phyloP scores from a whole-genome alignment of 2,329 filamentous ascomycete genomes.

The Aspergillus felis region DNA sequence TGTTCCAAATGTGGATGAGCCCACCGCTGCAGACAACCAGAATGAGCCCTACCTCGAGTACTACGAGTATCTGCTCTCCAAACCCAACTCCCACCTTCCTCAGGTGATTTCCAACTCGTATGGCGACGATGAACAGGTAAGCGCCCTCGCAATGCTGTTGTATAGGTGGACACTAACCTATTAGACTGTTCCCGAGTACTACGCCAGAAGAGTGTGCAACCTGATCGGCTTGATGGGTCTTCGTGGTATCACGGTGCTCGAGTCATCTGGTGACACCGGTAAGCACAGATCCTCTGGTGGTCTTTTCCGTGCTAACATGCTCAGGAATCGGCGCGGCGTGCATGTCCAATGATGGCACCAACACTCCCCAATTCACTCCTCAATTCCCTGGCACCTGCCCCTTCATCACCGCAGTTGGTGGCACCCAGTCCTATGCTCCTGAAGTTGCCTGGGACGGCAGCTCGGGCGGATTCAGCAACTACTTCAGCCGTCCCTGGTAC shows the following conservation, averaged over 20 bases:
- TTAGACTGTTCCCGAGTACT: conserved; percentile 58
- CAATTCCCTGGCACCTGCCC: conserved; percentile 66
- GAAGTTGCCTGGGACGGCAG: conserved; percentile 47
- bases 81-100: conserved; percentile 49
- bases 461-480: conserved; percentile 50
- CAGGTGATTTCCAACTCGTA: conserved; percentile 63
- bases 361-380: conserved; percentile 54
- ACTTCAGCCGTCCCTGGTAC: conserved; percentile 47
- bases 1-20: conserved; percentile 44
- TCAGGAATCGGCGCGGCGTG: conserved; percentile 55
- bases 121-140: conserved; percentile 56
- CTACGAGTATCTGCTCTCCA: conserved; percentile 55
- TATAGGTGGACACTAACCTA: background rate
- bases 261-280: conserved; percentile 55
- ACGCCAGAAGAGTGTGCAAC: conserved; percentile 59
- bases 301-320: conserved; percentile 1
- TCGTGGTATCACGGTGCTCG: conserved; percentile 63
- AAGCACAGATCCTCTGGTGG: background rate
- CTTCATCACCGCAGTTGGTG: conserved; percentile 65
- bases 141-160: background rate
- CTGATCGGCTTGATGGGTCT: conserved; percentile 64
- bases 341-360: conserved; percentile 55
- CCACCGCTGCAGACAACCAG: conserved; percentile 39
- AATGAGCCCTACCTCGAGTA: conserved; percentile 68
- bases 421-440: conserved; percentile 49